Conservation (phyloP, 73 alveolate species). For the Paramecium tetraurelia region DNA sequence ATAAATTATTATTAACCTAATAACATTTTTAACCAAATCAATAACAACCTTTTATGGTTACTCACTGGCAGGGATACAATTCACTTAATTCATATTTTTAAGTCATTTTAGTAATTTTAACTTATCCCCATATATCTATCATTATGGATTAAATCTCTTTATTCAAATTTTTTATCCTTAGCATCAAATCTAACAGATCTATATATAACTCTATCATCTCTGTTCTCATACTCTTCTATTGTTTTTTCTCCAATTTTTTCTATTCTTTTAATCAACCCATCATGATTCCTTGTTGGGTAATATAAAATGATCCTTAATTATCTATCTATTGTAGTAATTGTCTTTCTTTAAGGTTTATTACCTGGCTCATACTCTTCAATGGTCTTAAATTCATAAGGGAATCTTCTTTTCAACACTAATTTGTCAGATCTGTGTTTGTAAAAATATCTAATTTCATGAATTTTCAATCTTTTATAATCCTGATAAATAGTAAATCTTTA, state of each 20-base stretch:
- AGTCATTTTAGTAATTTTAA: constrained; percentile 69
- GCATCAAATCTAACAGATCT: constrained; percentile 66
- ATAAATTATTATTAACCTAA: neutral
- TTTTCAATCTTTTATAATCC: constrained; percentile 80
- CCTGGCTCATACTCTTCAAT: constrained; percentile 88
- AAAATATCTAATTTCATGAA: constrained; percentile 74
- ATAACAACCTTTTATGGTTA: constrained; percentile 71
- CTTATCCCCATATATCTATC: constrained; percentile 61
- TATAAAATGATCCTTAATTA: constrained; percentile 70
- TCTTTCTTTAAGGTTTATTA: constrained; percentile 82
- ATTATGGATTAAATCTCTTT: constrained; percentile 23
- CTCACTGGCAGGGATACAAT: constrained; percentile 77
- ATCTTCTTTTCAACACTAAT: constrained; percentile 77
- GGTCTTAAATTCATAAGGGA: constrained; percentile 86
- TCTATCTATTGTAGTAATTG: constrained; percentile 83
- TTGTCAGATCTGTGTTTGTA: constrained; percentile 86
- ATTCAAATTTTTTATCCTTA: neutral
- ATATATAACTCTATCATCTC: constrained; percentile 84
- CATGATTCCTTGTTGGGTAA: constrained; percentile 88
- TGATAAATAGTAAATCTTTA: constrained; percentile 76
- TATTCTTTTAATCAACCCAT: constrained; percentile 86
- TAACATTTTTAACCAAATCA: constrained; percentile 68
- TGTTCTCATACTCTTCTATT: constrained; percentile 77
- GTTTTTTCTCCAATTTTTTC: constrained; percentile 89
- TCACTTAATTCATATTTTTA: constrained; percentile 75